Base-by-base conservation (phyloP, 352 stramenopile genomes). In the Globisporangium iwayamae region DNA sequence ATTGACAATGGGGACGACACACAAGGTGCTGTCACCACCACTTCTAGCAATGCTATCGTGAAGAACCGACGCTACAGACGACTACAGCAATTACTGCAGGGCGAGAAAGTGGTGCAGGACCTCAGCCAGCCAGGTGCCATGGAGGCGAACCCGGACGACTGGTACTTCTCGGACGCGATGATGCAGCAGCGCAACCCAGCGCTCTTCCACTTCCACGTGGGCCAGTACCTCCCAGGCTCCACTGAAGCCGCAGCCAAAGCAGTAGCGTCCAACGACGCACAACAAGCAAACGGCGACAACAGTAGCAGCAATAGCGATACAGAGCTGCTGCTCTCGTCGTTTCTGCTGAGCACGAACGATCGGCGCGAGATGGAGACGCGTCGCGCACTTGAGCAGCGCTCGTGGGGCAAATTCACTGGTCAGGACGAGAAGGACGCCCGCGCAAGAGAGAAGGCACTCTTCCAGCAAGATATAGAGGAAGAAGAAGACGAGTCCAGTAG, bases 181-280 rank as follows among this genome's bases (percentile, higher is more conserved):
- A 95, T 95, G 81, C 81, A 95, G 69, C 76, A 88, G 62, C 83
- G 86, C 34, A 89, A 71, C 62, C 86, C 86, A 1, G 84, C 83
- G 56, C 65, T 95, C n/a, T 95, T 89, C 57, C 83, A 95, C 66
- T 85, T 95, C 57, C 82, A 93, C 59, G 62, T 95, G 25, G 86
- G 86, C 0, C 83, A 91, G 55, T 95, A 91, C 63, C 41, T 85
- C 18, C 36, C 45, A 66, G n/a, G 60, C 13, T 48, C 34, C 1
- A 58, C 22, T 22, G 47, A 43, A 25, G 28, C 43, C 25, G 25
- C 59, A 5, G 22, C 28, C 41, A 46, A 41, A 32, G 47, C 32
- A 47, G n/a, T 36, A 30, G 34, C 54, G 45, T 25, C 59, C 22
- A 56, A 18, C 4, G 14, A 22, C 6, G 22, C 51, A 39, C 51